phyloP scores from a whole-genome alignment of 148 eudicot species.

The Rhododendron kiyosumense region DNA sequence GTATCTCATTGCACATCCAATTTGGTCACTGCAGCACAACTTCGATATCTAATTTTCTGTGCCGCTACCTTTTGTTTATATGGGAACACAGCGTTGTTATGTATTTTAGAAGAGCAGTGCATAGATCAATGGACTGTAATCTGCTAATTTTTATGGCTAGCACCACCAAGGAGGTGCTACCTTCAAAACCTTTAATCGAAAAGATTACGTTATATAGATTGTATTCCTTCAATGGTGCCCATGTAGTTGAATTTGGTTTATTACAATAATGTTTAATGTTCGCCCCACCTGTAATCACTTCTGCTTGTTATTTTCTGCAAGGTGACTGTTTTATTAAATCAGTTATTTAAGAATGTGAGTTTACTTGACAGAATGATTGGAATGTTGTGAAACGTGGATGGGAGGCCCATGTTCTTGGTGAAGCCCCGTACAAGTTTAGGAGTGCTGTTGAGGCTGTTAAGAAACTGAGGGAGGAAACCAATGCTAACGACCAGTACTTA shows the following conservation, averaged over 20 bases:
- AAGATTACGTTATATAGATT: neutral
- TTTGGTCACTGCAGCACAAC: neutral
- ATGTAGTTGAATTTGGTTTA: neutral
- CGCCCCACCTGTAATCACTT: neutral
- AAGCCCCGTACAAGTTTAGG: constrained; percentile 84
- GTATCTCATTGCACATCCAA: neutral
- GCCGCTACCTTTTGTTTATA: neutral
- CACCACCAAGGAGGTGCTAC: neutral
- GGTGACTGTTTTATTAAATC: neutral
- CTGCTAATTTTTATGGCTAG: neutral
- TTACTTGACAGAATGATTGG: constrained; percentile 75
- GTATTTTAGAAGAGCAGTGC: neutral
- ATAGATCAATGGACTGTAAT: neutral
- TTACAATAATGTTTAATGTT: neutral
- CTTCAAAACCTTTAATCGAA: neutral
- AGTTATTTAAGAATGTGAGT: constrained; percentile 1
- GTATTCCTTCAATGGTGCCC: neutral
- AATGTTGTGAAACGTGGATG: constrained; percentile 89
- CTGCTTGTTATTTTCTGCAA: neutral
- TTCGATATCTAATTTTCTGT: neutral
- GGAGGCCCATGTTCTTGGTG: constrained; percentile 99
- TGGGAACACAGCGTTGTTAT: neutral
- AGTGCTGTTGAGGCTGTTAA: constrained; percentile 74
- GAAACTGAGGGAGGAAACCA: constrained; percentile 58
- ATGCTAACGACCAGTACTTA: constrained; percentile 65